Evolutionary conservation across 768 basidiomycete species (phyloP).

Genomic region (Kwoniella heveanensis): DNA sequence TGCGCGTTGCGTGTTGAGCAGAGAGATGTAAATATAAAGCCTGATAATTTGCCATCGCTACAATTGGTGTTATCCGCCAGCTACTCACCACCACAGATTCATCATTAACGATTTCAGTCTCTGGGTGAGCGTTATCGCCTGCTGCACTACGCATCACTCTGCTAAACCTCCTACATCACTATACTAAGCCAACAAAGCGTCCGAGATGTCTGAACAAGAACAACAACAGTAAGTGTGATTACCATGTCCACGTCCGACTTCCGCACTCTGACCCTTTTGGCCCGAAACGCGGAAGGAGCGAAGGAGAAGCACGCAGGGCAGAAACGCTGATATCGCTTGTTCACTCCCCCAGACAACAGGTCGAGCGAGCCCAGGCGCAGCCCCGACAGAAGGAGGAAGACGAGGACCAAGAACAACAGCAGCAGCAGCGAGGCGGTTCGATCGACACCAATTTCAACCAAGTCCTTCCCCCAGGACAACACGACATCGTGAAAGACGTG

Average conservation of each 20-base stretch:
- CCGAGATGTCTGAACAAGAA: constrained; percentile 13
- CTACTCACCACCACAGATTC: neutral
- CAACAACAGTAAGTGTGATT: neutral
- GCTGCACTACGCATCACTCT: neutral
- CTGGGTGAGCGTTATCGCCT: neutral
- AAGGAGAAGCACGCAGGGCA: too few relatives aligned
- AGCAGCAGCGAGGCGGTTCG: neutral
- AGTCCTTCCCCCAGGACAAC: constrained; percentile 14
- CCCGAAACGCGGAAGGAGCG: too few relatives aligned
- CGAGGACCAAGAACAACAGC: neutral
- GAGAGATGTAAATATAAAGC: neutral
- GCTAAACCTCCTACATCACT: neutral
- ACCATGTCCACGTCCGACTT: too few relatives aligned
- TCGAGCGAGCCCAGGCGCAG: constrained; percentile 6
- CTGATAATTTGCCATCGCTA: neutral
- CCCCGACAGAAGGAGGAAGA: constrained; percentile 7
- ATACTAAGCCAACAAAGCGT: neutral
- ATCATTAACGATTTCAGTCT: neutral
- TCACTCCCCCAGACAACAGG: constrained; percentile 7
- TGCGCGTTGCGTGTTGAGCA: neutral
- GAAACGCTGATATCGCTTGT: neutral
- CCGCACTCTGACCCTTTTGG: too few relatives aligned
- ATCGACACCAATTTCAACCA: constrained; percentile 8
- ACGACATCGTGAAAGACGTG: constrained; percentile 9
- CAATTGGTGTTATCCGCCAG: neutral